These are phyloP conservation scores for Thyridium curvatum DNA, from an alignment of 2,329 filamentous ascomycete species.

Conservation along the genomic window DNA sequence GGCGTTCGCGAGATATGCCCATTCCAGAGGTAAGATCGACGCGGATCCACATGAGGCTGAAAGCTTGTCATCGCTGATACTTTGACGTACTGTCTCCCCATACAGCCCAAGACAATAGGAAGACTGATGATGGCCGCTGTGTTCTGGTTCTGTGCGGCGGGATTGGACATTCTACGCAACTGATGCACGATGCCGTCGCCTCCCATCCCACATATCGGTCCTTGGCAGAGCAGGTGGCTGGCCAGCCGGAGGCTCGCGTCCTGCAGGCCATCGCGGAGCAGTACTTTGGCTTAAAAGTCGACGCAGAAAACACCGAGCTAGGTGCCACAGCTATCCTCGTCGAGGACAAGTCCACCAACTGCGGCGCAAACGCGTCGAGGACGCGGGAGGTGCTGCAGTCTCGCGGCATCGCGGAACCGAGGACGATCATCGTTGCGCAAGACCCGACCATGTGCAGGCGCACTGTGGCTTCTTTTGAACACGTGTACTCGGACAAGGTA, in stretches of 20 bases:
- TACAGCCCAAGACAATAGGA: not conserved
- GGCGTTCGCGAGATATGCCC: not conserved
- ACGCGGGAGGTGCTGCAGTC: slow-evolving; percentile 25
- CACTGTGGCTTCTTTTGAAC: slow-evolving; percentile 32
- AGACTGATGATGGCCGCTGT: slow-evolving; percentile 3
- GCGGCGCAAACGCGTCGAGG: slow-evolving; percentile 33
- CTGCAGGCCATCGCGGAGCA: slow-evolving; percentile 25
- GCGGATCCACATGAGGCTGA: too few relatives aligned
- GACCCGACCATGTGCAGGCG: slow-evolving; percentile 38
- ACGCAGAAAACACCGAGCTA: not conserved
- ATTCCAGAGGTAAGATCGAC: too few relatives aligned
- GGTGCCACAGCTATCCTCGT: slow-evolving; percentile 20
- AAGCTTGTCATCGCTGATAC: too few relatives aligned
- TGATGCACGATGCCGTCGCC: slow-evolving; percentile 31
- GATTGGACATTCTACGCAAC: slow-evolving; percentile 35
- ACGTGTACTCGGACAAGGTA: slow-evolving; percentile 19
- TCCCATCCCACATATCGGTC: slow-evolving; percentile 17
- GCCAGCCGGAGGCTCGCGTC: slow-evolving; percentile 30
- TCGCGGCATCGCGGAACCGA: slow-evolving; percentile 12
- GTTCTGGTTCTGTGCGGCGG: slow-evolving; percentile 34
- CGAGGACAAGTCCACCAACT: slow-evolving; percentile 38
- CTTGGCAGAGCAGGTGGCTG: slow-evolving; percentile 19
- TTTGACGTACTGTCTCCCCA: not conserved
- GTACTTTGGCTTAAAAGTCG: slow-evolving; percentile 13
- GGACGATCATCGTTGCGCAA: slow-evolving; percentile 29